phyloP scores from a whole-genome alignment of 78 protist species.

The Isochrysis galbana region DNA sequence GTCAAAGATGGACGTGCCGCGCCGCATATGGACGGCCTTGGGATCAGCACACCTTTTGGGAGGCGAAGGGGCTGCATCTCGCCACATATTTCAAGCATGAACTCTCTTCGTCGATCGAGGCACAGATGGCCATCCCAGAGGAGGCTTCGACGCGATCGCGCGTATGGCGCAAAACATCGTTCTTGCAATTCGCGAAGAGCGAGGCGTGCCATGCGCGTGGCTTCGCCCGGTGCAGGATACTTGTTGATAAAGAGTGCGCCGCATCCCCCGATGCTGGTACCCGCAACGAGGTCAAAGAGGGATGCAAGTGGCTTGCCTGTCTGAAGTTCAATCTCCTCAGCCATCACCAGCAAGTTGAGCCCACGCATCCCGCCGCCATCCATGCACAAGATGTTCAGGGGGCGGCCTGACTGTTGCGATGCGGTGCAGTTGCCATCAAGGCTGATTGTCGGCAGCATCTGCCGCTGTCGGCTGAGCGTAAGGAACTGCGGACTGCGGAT shows the following conservation, averaged over 20 bases:
- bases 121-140: background rate
- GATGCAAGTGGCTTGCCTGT: background rate
- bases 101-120: background rate
- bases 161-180: background rate
- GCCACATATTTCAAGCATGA: background rate
- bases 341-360: background rate
- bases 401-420: background rate
- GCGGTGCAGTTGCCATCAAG: background rate
- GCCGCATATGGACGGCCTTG: no score
- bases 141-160: background rate
- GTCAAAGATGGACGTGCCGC: no score
- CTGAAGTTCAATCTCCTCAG: background rate
- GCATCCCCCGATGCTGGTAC: background rate
- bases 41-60: no score
- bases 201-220: background rate
- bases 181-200: background rate
- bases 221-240: background rate
- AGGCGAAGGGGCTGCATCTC: no score
- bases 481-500: no score
- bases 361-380: background rate
- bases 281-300: background rate
- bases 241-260: background rate
- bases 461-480: background rate
- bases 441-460: background rate
- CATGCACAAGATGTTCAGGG: background rate